Evolutionary conservation across 345 rosid genomes (phyloP).

Genomic region (Citrus sp.): DNA sequence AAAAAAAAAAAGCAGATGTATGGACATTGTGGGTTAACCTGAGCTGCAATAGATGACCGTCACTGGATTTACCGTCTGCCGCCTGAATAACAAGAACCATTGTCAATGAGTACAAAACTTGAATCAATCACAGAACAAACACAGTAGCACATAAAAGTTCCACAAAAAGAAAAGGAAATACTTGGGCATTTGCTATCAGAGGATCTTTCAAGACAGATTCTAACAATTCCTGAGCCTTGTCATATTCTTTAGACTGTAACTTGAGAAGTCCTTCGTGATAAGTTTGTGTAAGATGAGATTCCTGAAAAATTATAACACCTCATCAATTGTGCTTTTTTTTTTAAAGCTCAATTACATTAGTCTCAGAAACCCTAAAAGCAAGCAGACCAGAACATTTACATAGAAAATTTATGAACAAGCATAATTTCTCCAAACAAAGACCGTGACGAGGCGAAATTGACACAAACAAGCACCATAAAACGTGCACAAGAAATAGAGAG

Average conservation of each 20-base stretch:
- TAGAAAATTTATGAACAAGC: neutral
- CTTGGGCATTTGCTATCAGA: constrained; percentile 66
- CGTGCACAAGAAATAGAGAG: constrained; percentile 1
- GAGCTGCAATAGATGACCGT: constrained; percentile 81
- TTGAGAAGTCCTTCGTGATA: constrained; percentile 90
- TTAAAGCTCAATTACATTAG: too few species aligned
- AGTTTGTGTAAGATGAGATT: constrained; percentile 86
- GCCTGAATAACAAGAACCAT: constrained; percentile 41
- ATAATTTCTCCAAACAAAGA: neutral
- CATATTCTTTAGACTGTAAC: constrained; percentile 84
- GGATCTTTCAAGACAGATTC: constrained; percentile 88
- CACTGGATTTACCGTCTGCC: constrained; percentile 53
- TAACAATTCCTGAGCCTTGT: constrained; percentile 67
- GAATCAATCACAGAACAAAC: neutral
- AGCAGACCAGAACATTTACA: neutral
- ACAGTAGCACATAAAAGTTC: neutral
- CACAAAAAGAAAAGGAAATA: constrained; percentile 17
- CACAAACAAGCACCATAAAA: neutral
- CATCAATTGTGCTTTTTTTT: too few species aligned
- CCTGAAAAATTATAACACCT: constrained; percentile 38
- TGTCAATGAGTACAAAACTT: neutral
- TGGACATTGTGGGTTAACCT: constrained; percentile 41
- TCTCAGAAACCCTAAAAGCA: constrained; percentile 5
- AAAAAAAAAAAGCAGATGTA: neutral
- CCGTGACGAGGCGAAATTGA: neutral